Evolutionary conservation across 2,329 filamentous ascomycete species (phyloP), one percentile per base, ranked within the genome.

Genomic region (Stromatinia cepivora): DNA sequence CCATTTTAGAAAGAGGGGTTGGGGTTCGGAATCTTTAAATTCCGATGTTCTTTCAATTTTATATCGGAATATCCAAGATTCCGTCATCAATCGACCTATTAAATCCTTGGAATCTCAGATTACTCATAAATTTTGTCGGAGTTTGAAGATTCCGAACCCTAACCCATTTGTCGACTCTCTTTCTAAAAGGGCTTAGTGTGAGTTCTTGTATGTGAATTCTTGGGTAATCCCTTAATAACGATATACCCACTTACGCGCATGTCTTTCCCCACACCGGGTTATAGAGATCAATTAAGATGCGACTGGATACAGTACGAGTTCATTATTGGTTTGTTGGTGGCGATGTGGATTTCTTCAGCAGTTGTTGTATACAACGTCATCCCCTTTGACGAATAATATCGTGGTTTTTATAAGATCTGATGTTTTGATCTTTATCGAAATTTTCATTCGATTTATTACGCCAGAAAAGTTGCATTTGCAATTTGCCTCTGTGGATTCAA

Each of bases 301-400:
- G 61, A 63, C 31, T 63, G 61, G 61, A 63, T 13, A 52, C 15
- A 28, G 31, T 63, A 63, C 61, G 61, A 63, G 61, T 8, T 39
- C n/a, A 13, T 39, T 52, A 39, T 36, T 28, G 59, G 17, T 52
- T 63, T 39, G 8, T 50, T 39, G 31, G 15, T 50, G 45, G 46
- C 46, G 31, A 15, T 15, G 9, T 28, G 17, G 31, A 10, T 34
- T 62, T 48, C 3, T 34, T 62, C 42, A 31, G 58, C 45, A 48
- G 58, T 31, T 31, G 7, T 62, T 36, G 28, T 25, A 62, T 4
- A 34, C 46, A 48, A 28, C 28, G n/a, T 62, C 28, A 15, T 50
- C 22, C 5, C 17, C 25, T 6, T 7, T 39, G 46, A 46, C 61
- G 31, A 63, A 39, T 39, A 5, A 52, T 46, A 39, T 28, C 15